phyloP scores from a whole-genome alignment of 441 rosid genomes.

The Lepidium campestre region DNA sequence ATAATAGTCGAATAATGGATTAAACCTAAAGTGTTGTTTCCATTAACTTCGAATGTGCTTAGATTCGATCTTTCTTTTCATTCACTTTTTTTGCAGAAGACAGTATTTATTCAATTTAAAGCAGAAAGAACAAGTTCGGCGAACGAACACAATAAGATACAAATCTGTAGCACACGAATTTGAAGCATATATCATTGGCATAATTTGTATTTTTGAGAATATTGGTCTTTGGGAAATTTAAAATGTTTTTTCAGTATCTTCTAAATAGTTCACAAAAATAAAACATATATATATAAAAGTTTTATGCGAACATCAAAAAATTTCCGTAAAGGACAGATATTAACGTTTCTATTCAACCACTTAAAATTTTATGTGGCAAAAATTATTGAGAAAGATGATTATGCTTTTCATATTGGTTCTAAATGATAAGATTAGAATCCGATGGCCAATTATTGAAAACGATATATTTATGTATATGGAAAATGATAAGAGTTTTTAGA shows the following conservation, averaged over 20 bases:
- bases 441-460: too few species aligned
- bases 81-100: constrained; percentile 1
- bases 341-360: constrained; percentile 9
- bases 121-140: constrained; percentile 25
- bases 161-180: constrained; percentile 21
- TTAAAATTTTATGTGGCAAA: constrained; percentile 7
- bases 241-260: background rate
- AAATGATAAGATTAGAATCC: background rate
- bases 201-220: constrained; percentile 9
- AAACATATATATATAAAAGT: background rate
- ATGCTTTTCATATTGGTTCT: constrained; percentile 1
- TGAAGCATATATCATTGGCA: constrained; percentile 18
- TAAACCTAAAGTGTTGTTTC: constrained; percentile 16
- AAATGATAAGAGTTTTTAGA: too few species aligned
- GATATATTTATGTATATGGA: too few species aligned
- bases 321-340: background rate
- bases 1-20: constrained; percentile 13
- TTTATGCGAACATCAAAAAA: background rate
- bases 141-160: constrained; percentile 14
- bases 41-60: constrained; percentile 24
- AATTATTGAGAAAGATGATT: constrained; percentile 4
- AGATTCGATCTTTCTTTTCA: constrained; percentile 8
- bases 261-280: background rate
- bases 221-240: constrained; percentile 5
- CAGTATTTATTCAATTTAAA: constrained; percentile 21